Evolutionary conservation across 2,329 filamentous ascomycete genomes (phyloP).

Genomic region (Fusarium torulosum): DNA sequence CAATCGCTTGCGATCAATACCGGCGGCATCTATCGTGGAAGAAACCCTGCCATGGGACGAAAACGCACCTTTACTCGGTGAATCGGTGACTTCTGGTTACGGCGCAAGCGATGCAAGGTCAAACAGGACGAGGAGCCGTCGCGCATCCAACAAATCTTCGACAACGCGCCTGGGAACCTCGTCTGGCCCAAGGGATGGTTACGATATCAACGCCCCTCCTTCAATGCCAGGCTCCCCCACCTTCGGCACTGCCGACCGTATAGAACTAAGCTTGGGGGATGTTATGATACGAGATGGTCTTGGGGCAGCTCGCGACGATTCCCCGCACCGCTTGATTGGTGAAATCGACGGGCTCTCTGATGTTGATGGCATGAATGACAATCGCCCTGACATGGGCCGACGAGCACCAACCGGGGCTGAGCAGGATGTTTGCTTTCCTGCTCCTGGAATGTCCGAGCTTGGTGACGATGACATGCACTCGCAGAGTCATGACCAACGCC

Average conservation of each 20-base stretch:
- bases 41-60: slow-evolving; percentile 65
- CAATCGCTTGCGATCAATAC: slow-evolving; percentile 55
- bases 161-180: slow-evolving; percentile 56
- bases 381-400: slow-evolving; percentile 48
- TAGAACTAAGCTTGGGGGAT: slow-evolving; percentile 73
- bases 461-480: slow-evolving; percentile 78
- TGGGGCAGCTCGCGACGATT: slow-evolving; percentile 52
- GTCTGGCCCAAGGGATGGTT: slow-evolving; percentile 58
- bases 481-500: slow-evolving; percentile 56
- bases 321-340: slow-evolving; percentile 47
- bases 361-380: slow-evolving; percentile 44
- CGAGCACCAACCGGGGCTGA: slow-evolving; percentile 75
- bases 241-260: slow-evolving; percentile 62
- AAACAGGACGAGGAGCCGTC: slow-evolving; percentile 56
- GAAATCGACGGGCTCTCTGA: slow-evolving; percentile 53
- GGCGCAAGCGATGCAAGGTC: slow-evolving; percentile 57
- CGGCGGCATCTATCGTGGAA: slow-evolving; percentile 57
- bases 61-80: slow-evolving; percentile 66
- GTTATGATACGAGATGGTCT: slow-evolving; percentile 78
- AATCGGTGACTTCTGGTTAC: slow-evolving; percentile 55
- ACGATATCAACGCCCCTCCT: slow-evolving; percentile 77
- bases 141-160: slow-evolving; percentile 66
- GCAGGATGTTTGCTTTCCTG: slow-evolving; percentile 93
- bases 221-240: slow-evolving; percentile 73
- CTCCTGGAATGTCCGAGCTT: slow-evolving; percentile 77